phyloP scores from a whole-genome alignment of 768 basidiomycete genomes.

The Suillus variegatus region DNA sequence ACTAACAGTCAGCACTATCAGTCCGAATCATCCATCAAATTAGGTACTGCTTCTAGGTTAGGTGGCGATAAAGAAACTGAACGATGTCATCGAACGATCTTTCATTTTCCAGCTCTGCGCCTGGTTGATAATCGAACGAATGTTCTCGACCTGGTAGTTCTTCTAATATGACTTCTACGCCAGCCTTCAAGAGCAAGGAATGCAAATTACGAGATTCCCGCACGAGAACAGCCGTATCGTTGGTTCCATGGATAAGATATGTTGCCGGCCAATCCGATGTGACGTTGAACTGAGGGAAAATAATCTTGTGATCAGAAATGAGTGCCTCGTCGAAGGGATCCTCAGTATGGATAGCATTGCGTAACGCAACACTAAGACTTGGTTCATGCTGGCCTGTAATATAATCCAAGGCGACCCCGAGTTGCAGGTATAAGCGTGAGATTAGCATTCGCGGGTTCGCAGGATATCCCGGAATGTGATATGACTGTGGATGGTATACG shows the following conservation, averaged over 20 bases:
- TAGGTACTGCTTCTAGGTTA: neutral
- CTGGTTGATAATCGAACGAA: constrained; percentile 53
- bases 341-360: constrained; percentile 14
- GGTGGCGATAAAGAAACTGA: constrained; percentile 37
- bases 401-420: constrained; percentile 59
- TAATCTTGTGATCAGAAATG: constrained; percentile 23
- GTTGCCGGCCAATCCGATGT: constrained; percentile 44
- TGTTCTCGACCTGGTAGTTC: constrained; percentile 50
- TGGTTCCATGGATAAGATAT: constrained; percentile 48
- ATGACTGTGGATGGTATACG: constrained; percentile 44
- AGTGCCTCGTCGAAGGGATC: constrained; percentile 25
- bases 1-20: neutral
- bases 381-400: constrained; percentile 46
- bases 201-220: constrained; percentile 42
- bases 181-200: constrained; percentile 34
- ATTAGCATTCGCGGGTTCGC: constrained; percentile 65
- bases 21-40: neutral
- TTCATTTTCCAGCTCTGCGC: constrained; percentile 37
- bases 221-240: constrained; percentile 47
- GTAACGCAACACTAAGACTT: constrained; percentile 49
- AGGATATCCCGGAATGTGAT: constrained; percentile 57
- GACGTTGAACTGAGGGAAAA: constrained; percentile 51
- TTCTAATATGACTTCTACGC: constrained; percentile 37
- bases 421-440: constrained; percentile 57
- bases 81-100: constrained; percentile 37